phyloP scores from a whole-genome alignment of 75 land plant species.

The Pinus taeda region DNA sequence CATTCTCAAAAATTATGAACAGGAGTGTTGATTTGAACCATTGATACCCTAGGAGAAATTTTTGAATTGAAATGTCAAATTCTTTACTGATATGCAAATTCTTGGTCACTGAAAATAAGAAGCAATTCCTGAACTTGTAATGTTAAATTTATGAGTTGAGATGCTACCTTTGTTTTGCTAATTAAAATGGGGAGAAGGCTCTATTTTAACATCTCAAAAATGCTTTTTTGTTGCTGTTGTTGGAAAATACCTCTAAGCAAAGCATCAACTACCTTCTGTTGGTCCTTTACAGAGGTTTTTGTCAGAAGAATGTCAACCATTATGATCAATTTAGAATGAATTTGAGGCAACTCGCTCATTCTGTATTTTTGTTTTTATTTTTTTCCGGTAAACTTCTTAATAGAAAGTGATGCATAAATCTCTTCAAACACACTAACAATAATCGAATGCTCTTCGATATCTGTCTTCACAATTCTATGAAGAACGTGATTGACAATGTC shows the following conservation, averaged over 20 bases:
- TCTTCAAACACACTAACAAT: conserved; percentile 40
- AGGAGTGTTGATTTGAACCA: too few relatives aligned
- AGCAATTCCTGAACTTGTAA: too few relatives aligned
- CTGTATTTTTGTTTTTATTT: conserved; percentile 22
- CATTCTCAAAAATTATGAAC: too few relatives aligned
- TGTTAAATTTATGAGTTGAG: too few relatives aligned
- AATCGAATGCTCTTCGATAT: conserved; percentile 50
- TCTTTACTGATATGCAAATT: too few relatives aligned
- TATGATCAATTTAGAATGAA: conserved; percentile 48
- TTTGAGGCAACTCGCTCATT: conserved; percentile 42
- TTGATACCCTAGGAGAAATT: too few relatives aligned
- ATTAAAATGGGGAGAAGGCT: too few relatives aligned
- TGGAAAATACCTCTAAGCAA: conserved; percentile 56
- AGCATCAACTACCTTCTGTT: conserved; percentile 57
- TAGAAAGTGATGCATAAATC: conserved; percentile 38
- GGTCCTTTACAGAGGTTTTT: conserved; percentile 45
- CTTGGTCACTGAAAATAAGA: too few relatives aligned
- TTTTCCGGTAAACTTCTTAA: conserved; percentile 36
- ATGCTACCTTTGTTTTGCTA: too few relatives aligned
- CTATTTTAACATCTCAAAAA: too few relatives aligned
- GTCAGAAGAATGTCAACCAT: conserved; percentile 37
- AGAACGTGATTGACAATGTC: conserved; percentile 69
- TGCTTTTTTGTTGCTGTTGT: neutral
- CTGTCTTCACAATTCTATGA: conserved; percentile 43
- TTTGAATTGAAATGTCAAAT: too few relatives aligned